Evolutionary conservation across 805 yeast species (phyloP), one percentile per base, ranked within the genome.

Genomic region (Candida takata): DNA sequence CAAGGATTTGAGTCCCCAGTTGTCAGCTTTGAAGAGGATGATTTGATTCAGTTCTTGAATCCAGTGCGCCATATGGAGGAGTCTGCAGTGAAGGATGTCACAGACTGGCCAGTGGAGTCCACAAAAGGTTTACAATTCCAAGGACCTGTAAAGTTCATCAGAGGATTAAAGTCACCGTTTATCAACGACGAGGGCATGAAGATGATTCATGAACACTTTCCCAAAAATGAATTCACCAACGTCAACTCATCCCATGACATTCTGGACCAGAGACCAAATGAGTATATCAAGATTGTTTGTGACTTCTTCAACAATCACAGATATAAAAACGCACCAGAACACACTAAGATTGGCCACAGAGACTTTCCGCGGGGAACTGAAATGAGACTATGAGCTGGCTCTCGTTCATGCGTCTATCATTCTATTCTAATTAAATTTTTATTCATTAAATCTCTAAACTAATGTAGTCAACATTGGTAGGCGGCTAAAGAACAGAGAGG

Each of bases 211-310:
- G 46, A 47, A 5, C 50, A 45, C 31, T 57, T 57, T 45, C 59
- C 60, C 17, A 37, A 46, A 5, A 38, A 38, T n/a, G 47, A 43
- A 14, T 37, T 55, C 30, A 35, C 36, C 18, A 43, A 45, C 8
- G 41, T 57, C 20, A 51, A 53, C 33, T 51, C 59, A 2, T 38
- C 45, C 8, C 60, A 55, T 37, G 68, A 70, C 60, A 48, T 69
- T 2, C 58, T 67, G 27, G 58, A 62, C 25, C 72, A 69, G 37
- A 55, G 58, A 45, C 70, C 72, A 7, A 33, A 39, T 12, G 58
- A 55, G 38, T 55, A 54, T 28, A 55, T 54, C 9, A 40, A 44
- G 43, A 43, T 54, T 14, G 47, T 55, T 24, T 45, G 49, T 36
- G 58, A 54, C 36, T 50, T 50, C 29, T 50, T 50, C 47, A 50